Evolutionary conservation across 257 asterid genomes (phyloP).

Genomic region (Ehretia macrophylla): DNA sequence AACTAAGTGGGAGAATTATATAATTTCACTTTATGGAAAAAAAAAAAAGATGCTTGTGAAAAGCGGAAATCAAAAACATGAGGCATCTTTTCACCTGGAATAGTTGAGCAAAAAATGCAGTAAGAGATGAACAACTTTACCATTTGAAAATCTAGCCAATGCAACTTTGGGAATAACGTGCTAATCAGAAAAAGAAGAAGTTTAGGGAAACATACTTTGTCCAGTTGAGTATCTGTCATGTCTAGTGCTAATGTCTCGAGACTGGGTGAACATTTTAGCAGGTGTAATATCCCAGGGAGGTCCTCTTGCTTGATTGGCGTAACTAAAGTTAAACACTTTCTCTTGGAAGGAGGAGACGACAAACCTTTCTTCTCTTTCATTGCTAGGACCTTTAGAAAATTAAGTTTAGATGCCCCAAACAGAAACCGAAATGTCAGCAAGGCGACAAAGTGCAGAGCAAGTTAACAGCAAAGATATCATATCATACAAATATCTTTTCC

Average conservation of each 20-base stretch:
- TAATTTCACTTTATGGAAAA: no score
- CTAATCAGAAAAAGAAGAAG: neutral
- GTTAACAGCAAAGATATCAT: no score
- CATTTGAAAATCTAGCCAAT: neutral
- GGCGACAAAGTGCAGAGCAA: neutral
- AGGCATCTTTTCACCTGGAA: neutral
- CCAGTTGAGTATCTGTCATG: neutral
- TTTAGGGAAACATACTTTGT: neutral
- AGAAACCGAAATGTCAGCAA: neutral
- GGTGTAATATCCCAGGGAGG: conserved; percentile 5
- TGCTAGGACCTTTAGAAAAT: neutral
- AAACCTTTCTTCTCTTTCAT: neutral
- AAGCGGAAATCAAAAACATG: no score
- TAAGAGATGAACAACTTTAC: neutral
- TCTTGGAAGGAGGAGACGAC: conserved; percentile 3
- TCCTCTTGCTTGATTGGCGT: neutral
- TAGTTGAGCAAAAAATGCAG: neutral
- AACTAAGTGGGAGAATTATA: no score
- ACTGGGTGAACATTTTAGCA: conserved; percentile 8
- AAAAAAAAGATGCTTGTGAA: no score
- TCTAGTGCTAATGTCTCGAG: neutral
- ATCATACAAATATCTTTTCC: no score
- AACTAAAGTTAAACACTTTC: neutral
- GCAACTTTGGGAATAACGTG: neutral
- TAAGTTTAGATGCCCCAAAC: neutral